phyloP scores from a whole-genome alignment of 2,329 filamentous ascomycete genomes.

The Ophiostoma ulmi region DNA sequence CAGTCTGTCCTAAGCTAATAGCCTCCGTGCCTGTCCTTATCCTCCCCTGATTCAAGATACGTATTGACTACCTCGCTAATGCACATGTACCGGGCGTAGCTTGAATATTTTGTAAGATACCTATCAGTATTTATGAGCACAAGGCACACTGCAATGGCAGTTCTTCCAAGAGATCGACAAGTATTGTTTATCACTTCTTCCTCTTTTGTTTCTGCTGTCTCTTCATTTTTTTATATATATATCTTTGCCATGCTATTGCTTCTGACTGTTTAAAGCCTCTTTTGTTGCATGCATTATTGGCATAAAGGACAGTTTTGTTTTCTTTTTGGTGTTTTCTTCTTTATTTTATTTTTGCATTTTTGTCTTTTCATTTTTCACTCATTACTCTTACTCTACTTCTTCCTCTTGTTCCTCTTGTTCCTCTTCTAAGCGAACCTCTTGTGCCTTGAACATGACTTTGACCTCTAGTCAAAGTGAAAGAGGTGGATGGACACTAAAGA shows the following conservation, averaged over 20 bases:
- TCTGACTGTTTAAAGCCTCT: background rate
- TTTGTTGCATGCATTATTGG: background rate
- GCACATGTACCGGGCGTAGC: background rate
- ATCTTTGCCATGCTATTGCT: background rate
- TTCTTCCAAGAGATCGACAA: background rate
- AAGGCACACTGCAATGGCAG: too few relatives aligned
- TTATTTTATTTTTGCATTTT: background rate
- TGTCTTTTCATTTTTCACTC: background rate
- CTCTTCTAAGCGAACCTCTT: background rate
- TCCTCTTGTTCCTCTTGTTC: background rate
- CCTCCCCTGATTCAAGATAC: background rate
- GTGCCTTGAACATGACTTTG: background rate
- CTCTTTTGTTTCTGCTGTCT: background rate
- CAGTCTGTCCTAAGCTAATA: background rate
- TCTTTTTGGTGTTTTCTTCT: background rate
- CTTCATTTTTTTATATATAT: background rate
- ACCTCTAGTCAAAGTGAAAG: background rate
- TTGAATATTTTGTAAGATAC: background rate
- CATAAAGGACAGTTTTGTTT: background rate
- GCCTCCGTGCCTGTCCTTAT: background rate
- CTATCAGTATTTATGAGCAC: too few relatives aligned
- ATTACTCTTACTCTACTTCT: background rate
- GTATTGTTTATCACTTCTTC: background rate
- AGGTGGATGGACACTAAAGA: conserved; percentile 3
- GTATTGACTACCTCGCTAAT: background rate